Evolutionary conservation across 345 rosid genomes (phyloP), one percentile per base, ranked within the genome.

Genomic region (Arabis alpina): DNA sequence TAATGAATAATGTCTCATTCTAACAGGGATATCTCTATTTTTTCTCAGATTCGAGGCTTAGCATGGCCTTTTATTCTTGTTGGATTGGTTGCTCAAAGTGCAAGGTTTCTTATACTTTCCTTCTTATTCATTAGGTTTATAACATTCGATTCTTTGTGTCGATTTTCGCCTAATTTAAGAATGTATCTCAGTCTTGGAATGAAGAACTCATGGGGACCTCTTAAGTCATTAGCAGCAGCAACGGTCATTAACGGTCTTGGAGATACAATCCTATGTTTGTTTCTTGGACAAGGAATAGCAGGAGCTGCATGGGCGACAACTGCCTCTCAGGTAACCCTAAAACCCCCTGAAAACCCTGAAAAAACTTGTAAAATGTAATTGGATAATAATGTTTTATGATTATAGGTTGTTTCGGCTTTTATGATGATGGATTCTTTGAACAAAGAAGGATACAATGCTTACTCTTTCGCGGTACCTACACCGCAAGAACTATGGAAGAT

Each of bases 1-100:
- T 25, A 9, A 53, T 45, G 58, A 54, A 54, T 54, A 8, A 54
- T 54, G 28, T 45, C 49, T 54, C 45, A 49, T 43, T 61, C 23
- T 70, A 64, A 71, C 73, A 14, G 11, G 51, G 45, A 15, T 44
- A 69, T 52, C 58, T 74, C 44, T 74, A 36, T 61, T 50, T 32
- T 73, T 36, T 73, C 40, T 71, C 78, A 92, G 98, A 93, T 93
- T 77, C 90, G 97, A 76, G 90, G 90, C 52, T 80, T 83, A 54
- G 96, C 96, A 27, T 91, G 96, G 97, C 98, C 98, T n/a, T 91
- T 94, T 44, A 64, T 87, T 77, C 92, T 93, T 57, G 89, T 88
- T 66, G 98, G 98, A 68, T 87, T 86, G 91, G 92, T 93, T 54
- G 93, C 97, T 81, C 98, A 93, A 85, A 91, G 98, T 81, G 95